Conservation (phyloP, 2,329 filamentous ascomycete genomes). For the Helotiales sp. region DNA sequence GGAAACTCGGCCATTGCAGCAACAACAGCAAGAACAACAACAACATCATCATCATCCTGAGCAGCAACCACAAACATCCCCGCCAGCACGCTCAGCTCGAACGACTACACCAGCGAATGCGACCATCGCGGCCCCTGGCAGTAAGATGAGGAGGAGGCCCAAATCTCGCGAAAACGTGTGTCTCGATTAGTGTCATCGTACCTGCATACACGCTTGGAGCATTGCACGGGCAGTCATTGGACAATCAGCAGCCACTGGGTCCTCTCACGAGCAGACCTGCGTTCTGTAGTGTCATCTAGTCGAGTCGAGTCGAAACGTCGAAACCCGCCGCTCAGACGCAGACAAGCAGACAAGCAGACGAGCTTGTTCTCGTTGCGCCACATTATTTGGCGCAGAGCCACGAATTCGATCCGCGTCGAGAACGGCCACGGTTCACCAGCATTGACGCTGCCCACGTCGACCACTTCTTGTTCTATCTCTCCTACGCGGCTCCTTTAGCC, state of each 20-base stretch:
- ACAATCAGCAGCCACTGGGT: neutral
- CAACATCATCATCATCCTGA: too few species aligned
- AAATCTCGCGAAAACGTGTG: conserved; percentile 5
- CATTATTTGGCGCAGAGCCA: neutral
- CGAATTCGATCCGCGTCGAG: too few species aligned
- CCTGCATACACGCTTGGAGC: conserved; percentile 26
- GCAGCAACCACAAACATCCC: too few species aligned
- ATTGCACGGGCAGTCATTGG: conserved; percentile 14
- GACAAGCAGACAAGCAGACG: neutral
- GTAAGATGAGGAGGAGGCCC: conserved; percentile 17
- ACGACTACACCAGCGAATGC: neutral
- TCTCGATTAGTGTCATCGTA: neutral
- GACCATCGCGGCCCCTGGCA: neutral
- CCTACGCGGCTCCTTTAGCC: too few species aligned
- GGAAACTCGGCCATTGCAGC: too few species aligned
- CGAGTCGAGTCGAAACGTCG: neutral
- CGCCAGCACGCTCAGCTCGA: too few species aligned
- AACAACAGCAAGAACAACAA: too few species aligned
- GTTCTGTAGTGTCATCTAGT: neutral
- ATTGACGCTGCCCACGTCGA: too few species aligned
- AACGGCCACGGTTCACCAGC: too few species aligned
- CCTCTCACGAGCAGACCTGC: neutral
- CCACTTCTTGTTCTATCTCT: neutral
- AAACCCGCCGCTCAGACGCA: neutral
- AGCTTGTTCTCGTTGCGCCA: neutral